Conservation (phyloP, 805 yeast genomes). For the Lachancea kluyveri region DNA sequence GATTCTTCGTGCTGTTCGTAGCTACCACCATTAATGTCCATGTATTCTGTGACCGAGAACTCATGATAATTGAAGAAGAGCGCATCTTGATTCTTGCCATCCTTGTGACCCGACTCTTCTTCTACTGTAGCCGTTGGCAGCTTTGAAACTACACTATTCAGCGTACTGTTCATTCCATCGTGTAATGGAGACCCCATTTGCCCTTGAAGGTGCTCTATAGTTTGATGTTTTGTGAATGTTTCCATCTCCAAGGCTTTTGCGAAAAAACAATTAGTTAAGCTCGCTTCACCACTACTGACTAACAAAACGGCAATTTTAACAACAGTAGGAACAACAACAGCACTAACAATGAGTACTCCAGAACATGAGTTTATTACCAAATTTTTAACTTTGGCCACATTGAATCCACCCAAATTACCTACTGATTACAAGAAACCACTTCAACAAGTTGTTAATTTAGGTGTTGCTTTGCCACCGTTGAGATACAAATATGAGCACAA, state of each 20-base stretch:
- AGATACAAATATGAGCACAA: conserved; percentile 34
- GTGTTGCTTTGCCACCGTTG: conserved; percentile 46
- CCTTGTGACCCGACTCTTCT: conserved; percentile 17
- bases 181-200: no score
- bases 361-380: conserved; percentile 45
- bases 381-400: conserved; percentile 41
- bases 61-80: conserved; percentile 67
- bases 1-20: conserved; percentile 26
- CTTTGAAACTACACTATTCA: conserved; percentile 12
- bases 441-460: conserved; percentile 30
- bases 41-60: conserved; percentile 36
- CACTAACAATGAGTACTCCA: conserved; percentile 3
- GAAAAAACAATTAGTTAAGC: background rate
- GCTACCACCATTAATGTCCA: conserved; percentile 11
- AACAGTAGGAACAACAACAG: no score
- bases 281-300: no score
- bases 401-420: conserved; percentile 33
- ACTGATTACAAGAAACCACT: conserved; percentile 27
- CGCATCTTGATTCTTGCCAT: conserved; percentile 14
- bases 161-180: conserved; percentile 9
- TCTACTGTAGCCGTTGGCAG: conserved; percentile 10
- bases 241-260: background rate
- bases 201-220: background rate
- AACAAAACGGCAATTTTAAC: no score
- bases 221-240: background rate